Conservation (phyloP, 768 basidiomycete species). For the Tricholoma matsutake region DNA sequence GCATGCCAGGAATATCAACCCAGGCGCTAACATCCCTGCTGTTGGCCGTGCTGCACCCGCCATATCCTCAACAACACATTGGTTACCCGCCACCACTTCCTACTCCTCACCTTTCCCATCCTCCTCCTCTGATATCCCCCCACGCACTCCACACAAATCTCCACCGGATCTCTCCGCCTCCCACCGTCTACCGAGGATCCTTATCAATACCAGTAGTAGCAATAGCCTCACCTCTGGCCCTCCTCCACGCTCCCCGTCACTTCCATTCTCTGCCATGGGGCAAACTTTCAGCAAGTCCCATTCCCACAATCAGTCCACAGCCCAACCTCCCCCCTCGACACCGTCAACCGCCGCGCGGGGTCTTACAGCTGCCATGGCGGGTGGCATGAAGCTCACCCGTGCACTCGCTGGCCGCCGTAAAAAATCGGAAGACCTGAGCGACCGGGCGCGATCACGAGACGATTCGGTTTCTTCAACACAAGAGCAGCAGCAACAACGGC, state of each 20-base stretch:
- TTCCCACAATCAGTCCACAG: constrained; percentile 16
- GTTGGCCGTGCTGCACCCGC: constrained; percentile 17
- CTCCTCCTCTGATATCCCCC: constrained; percentile 37
- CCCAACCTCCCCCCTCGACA: constrained; percentile 17
- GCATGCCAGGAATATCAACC: neutral
- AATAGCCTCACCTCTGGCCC: constrained; percentile 22
- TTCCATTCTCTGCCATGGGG: constrained; percentile 33
- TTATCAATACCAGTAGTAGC: constrained; percentile 11
- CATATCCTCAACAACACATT: constrained; percentile 33
- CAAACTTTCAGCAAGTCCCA: constrained; percentile 29
- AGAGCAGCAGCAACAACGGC: constrained; percentile 3
- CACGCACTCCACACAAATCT: constrained; percentile 26
- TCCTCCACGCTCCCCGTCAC: constrained; percentile 16
- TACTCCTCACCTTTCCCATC: constrained; percentile 42
- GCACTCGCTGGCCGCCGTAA: constrained; percentile 56
- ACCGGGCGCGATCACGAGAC: constrained; percentile 13
- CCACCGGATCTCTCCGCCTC: constrained; percentile 33
- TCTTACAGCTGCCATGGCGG: constrained; percentile 36
- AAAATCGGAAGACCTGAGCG: constrained; percentile 47
- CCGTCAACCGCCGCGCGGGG: constrained; percentile 28
- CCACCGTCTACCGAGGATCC: constrained; percentile 18
- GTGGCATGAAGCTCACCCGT: constrained; percentile 54
- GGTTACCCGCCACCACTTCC: constrained; percentile 38
- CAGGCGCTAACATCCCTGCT: constrained; percentile 8
- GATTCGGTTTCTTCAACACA: constrained; percentile 4